phyloP scores from a whole-genome alignment of 345 rosid genomes.

The Pistacia integerrima region DNA sequence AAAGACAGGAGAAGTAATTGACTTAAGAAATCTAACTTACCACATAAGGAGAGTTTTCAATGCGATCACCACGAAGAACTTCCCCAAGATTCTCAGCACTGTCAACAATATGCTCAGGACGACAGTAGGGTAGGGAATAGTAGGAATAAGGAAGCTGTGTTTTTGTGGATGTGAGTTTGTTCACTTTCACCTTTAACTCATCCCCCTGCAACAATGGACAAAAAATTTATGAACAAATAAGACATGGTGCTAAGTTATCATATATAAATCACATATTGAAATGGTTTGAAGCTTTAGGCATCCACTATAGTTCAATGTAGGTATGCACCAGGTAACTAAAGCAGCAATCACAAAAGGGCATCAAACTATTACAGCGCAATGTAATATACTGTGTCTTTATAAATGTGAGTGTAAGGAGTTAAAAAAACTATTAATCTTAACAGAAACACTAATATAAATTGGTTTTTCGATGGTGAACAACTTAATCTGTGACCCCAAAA shows the following conservation, averaged over 20 bases:
- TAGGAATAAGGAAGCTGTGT: conserved; percentile 92
- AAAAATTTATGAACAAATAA: background rate
- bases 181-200: conserved; percentile 85
- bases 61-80: conserved; percentile 92
- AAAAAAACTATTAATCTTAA: background rate
- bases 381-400: background rate
- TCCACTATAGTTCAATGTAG: background rate
- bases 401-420: background rate
- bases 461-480: background rate
- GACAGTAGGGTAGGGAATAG: conserved; percentile 74
- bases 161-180: conserved; percentile 84
- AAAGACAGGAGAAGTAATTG: background rate
- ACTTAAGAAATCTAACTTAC: conserved; percentile 32
- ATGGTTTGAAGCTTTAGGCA: background rate
- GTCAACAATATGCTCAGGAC: conserved; percentile 61
- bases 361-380: background rate
- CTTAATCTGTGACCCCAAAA: background rate
- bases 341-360: background rate
- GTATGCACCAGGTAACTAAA: background rate
- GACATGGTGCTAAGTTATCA: too few species aligned
- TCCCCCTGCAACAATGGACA: conserved; percentile 54
- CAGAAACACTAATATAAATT: background rate
- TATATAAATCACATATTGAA: background rate
- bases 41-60: conserved; percentile 85
- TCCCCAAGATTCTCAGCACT: conserved; percentile 95